Evolutionary conservation across 768 basidiomycete species (phyloP), one percentile per base, ranked within the genome.

Genomic region (Trametes gibbosa): DNA sequence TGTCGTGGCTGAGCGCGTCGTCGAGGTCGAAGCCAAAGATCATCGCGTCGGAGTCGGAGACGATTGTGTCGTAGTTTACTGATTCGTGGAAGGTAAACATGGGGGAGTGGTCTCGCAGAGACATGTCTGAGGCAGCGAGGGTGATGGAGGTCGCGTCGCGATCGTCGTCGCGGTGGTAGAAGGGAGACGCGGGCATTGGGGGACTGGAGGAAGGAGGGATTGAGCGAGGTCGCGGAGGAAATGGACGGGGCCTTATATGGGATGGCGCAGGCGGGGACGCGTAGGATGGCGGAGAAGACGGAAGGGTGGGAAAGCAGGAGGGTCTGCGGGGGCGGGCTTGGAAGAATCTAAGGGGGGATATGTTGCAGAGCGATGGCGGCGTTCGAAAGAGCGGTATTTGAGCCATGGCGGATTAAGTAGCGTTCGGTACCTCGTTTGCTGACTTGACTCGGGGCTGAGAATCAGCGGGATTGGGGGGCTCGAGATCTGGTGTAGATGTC

Each of bases 21-120:
- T 86, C 84, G 66, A 84, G 75, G 66, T 86, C 84, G 69, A 83
- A 73, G 63, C 81, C 82, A 66, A 86, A 85, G 70, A 85, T 77
- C 74, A 84, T 74, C 58, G 81, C 77, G 68, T 84, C 81, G 23
- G 69, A 63, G 65, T 83, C 81, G n/a, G 71, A 62, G 45, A 69
- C 32, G 50, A 72, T 65, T 53, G 65, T 56, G 59, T 74, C 71
- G 66, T 75, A 76, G 35, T 68, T 63, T 49, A 68, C 57, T 24
- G 62, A 35, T 42, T 72, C 69, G 55, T 64, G 63, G 57, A 63
- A 65, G 62, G 65, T 53, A 57, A 68, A 68, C 42, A 70, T 63
- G 69, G 70, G 70, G 7, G 66, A 65, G 48, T 58, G 66, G 63
- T 69, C 67, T 25, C 56, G 51, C 47, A 71, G 63, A 58, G 70